Evolutionary conservation across 164 flowering plant species (phyloP), one percentile per base, ranked within the genome.

Genomic region (Vitis riparia): DNA sequence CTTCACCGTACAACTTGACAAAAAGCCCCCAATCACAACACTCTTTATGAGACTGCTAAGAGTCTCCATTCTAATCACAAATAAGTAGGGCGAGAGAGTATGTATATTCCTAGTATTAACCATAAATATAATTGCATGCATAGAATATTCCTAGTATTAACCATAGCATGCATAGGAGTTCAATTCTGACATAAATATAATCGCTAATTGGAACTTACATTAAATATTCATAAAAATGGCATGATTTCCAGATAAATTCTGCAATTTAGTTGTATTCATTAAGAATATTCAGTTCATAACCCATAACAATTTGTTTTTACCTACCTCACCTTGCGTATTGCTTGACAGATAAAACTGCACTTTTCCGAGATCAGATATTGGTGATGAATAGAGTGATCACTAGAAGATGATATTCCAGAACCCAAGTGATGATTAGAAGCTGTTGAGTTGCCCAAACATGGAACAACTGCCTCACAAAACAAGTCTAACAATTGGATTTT

Each of bases 401-500:
- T 52, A n/a, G 85, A 50, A 58, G 79, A 67, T 65, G 78, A 59
- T 29, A 10, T 27, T 53, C 50, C 74, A 44, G 10, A 55, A 51
- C 59, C 72, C 9, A 29, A 50, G 6, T 68, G 55, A 73, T 62
- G 57, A 44, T 78, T 69, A 63, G 82, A 77, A 53, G 67, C 69
- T 70, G 64, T 74, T 53, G 71, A 66, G 29, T 69, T 76, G 73
- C 27, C 73, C 15, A 70, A 13, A 55, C 77, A 79, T 71, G 92
- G 91, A 84, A 91, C 87, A 71, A 90, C 87, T 32, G 88, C 88
- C 80, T 94, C 98, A 81, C 91, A 89, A 29, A 83, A 77, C 52
- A 91, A 70, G 73, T 91, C 96, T 29, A 95, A 76, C 37, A 92
- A 77, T 67, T 69, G 85, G 63, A 89, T 71, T 58, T 83, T 82